Base-by-base conservation (phyloP, 2,329 filamentous ascomycete species). In the Clonostachys chloroleuca region DNA sequence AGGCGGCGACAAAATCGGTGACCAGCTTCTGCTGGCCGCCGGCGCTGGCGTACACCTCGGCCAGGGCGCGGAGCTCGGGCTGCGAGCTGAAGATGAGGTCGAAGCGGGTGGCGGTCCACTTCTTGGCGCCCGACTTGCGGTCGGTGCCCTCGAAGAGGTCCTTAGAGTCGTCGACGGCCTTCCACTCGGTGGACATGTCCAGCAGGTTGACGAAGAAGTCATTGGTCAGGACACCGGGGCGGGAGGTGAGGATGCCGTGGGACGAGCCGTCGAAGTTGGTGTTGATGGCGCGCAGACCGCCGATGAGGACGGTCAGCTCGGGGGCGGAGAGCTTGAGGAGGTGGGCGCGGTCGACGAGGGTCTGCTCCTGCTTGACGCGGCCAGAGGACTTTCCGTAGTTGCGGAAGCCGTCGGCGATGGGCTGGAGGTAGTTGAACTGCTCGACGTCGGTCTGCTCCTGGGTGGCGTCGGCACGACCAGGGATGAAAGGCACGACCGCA, bases 131-230 rank as follows among this genome's bases (percentile, higher is more conserved):
- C 14, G 76, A 78, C 72, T 83, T 83, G 63, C 81, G 82, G 68
- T 89, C 83, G 13, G 68, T 58, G 35, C 84, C 86, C 51, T 82
- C 77, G 64, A 78, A 90, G 44, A 74, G 47, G 56, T 89, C 85
- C 34, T 67, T 61, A 46, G 65, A 67, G n/a, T 56, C 54, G 48
- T 70, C 54, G 37, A 68, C 68, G 17, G 57, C 36, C 55, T 56
- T 57, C 87, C 87, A 91, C 18, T 67, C 72, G 7, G 78, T 87
- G 64, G 67, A 70, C 57, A 76, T 79, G 59, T 89, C 86, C 20
- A 92, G 78, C 2, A 92, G 74, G 70, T 91, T 90, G 66, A 88
- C 78, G 60, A 92, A 92, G 77, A 89, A 92, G 69, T 91, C 87
- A 66, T 87, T 90, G 59, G 82, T 87, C 57, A 92, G 74, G 55